Base-by-base conservation (phyloP, 192 early-diverging fungal genomes). In the Backusella liffmaniae region DNA sequence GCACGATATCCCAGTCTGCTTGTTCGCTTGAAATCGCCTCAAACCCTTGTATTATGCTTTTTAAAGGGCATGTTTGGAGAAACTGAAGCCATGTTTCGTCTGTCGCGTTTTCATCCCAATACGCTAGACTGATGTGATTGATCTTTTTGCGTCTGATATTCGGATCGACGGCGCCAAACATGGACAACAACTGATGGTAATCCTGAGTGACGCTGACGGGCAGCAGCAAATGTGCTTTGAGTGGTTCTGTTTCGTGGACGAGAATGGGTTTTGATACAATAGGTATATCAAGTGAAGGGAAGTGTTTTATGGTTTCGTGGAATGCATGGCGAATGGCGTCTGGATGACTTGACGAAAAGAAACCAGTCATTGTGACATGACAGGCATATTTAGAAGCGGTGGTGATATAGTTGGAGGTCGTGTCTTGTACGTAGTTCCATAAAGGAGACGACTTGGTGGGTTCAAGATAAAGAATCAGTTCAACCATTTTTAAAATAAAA, bases 391-490 rank as follows among this genome's bases (percentile, higher is more conserved):
- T 67, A 1, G 62, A 36, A 5, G 74, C 74, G n/a, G 74, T 76
- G 32, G 72, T 59, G 36, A 1, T 18, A n/a, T 73, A 73, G 9
- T 12, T 62, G 21, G 21, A 34, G 8, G 9, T 62, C 2, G 10
- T 3, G 2, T 15, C 53, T 13, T 35, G 35, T 23, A 76, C 23
- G 13, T 30, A 34, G 13, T 73, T 26, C 26, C 32, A 34, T 36
- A 62, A 36, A 62, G 6, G 1, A 7, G 72, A 46, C 18, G 46
- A 15, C 4, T 34, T 4, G 12, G 26, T 56, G 4, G 74, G 74
- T 39, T 76, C 74, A 30, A 76, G 67, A 51, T 76, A 76, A 15
- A 76, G 18, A 37, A 76, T 76, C 1, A 76, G 10, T 62, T 77
- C 53, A 39, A 44, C 39, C 67, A 69, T 49, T 35, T 13, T 16